Conservation (phyloP, 805 yeast species). For the Candida insectalens region DNA sequence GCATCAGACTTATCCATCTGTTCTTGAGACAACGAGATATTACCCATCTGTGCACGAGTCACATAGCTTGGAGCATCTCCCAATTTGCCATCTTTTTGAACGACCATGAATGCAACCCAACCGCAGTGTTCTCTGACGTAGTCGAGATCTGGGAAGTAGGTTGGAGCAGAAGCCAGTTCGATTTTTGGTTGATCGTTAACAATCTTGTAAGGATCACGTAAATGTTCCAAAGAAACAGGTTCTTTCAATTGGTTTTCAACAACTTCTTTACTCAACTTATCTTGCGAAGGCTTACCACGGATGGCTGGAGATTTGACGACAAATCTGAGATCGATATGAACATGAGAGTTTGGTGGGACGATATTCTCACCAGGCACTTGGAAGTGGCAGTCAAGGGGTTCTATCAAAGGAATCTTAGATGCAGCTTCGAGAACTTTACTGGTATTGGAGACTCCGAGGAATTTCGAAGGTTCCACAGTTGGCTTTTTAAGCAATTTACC, state of each 20-base stretch:
- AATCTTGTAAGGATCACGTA: constrained; percentile 62
- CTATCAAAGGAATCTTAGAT: constrained; percentile 54
- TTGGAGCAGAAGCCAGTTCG: constrained; percentile 53
- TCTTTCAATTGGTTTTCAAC: constrained; percentile 34
- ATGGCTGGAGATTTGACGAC: constrained; percentile 65
- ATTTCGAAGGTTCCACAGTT: constrained; percentile 44
- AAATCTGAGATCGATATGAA: constrained; percentile 69
- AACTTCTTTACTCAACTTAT: constrained; percentile 26
- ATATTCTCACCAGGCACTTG: constrained; percentile 78
- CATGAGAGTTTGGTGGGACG: constrained; percentile 62
- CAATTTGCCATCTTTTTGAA: constrained; percentile 73
- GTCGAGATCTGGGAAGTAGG: constrained; percentile 58
- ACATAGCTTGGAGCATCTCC: constrained; percentile 56
- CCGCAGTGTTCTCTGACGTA: constrained; percentile 24
- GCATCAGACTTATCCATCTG: constrained; percentile 36
- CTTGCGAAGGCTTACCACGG: constrained; percentile 42
- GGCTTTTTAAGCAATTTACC: constrained; percentile 60
- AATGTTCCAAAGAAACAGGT: constrained; percentile 50
- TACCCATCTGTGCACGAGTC: constrained; percentile 42
- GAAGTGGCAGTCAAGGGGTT: constrained; percentile 61
- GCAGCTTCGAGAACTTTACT: constrained; percentile 45
- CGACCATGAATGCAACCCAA: constrained; percentile 63
- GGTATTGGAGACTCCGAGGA: constrained; percentile 43
- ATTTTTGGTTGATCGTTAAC: constrained; percentile 62
- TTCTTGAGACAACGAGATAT: constrained; percentile 43